Evolutionary conservation across 2,329 filamentous ascomycete genomes (phyloP), one percentile per base, ranked within the genome.

Genomic region (Colletotrichum brevisporum): DNA sequence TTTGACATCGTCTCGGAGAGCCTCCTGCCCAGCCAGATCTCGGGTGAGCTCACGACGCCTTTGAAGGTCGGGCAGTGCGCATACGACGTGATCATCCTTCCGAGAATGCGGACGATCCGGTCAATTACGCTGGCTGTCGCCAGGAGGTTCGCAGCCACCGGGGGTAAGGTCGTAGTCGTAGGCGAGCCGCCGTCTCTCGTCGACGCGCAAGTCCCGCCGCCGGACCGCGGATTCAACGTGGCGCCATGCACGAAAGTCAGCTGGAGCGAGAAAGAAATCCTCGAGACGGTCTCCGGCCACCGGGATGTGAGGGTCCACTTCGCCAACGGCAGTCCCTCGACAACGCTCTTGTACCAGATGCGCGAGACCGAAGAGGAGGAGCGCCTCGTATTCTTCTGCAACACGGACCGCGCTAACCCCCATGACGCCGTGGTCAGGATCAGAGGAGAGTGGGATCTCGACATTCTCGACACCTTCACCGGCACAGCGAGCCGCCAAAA

Each of bases 1-100:
- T 79, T 79, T 56, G 77, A 79, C 66, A 78, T 79, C 52, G 75
- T 79, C 39, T 72, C 75, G 1, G 77, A 79, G 64, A 77, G 73
- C 48, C 71, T 78, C 1, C 53, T 79, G 3, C 74, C 75, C 18
- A 67, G 45, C 15, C 75, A 77, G 50, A 64, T 67, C 3, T 36
- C 59, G 2, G 66, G 59, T 6, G 18, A 69, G 2, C 24, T 45
- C 0, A 65, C 66, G 21, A 57, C 50, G 18, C 57, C 60, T 54
- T 55, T 79, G 5, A 51, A 61, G 10, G 74, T 79, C 43, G 77
- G 77, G 16, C 21, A 72, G 16, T 78, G 76, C 58, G 63, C 73
- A n/a, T 79, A 79, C 52, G 77, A 78, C 18, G 72, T 73, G 6
- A 68, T 79, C 18, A 73, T 79, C 21, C 47, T 79, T 10, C 77